These are phyloP conservation scores for Phalaenopsis hybrid DNA, from an alignment of 116 monocot species.

Conservation along the genomic window DNA sequence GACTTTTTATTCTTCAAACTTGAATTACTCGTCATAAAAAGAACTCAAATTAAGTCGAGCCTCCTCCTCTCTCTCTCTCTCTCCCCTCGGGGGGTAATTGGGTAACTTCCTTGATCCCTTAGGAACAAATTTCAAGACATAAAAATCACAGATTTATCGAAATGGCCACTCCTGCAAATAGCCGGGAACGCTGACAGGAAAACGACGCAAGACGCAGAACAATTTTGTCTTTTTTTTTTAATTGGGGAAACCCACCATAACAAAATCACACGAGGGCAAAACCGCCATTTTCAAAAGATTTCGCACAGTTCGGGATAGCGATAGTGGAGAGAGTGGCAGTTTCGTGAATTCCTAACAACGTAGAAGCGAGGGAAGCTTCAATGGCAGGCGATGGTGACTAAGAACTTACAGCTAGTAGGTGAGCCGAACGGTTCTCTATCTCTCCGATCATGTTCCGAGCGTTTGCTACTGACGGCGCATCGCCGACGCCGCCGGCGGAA, in stretches of 20 bases:
- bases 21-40: too few relatives aligned
- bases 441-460: slow-evolving; percentile 95
- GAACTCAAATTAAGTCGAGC: background rate
- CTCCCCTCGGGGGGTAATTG: too few relatives aligned
- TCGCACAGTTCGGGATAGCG: background rate
- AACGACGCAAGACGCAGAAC: background rate
- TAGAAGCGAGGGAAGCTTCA: slow-evolving; percentile 4
- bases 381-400: background rate
- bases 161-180: background rate
- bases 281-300: background rate
- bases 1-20: too few relatives aligned
- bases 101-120: background rate
- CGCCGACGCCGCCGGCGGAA: slow-evolving; percentile 22
- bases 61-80: too few relatives aligned
- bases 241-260: background rate
- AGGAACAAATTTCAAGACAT: background rate
- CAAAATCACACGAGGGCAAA: background rate
- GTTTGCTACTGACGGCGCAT: slow-evolving; percentile 30
- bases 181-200: background rate
- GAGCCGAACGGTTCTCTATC: slow-evolving; percentile 94
- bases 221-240: too few relatives aligned
- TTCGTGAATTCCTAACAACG: background rate
- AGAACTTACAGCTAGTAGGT: slow-evolving; percentile 82
- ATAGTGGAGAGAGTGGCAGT: background rate
- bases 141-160: background rate